Conservation (phyloP, 1,139 yeast species). For the Yamadazyma dushanensis region DNA sequence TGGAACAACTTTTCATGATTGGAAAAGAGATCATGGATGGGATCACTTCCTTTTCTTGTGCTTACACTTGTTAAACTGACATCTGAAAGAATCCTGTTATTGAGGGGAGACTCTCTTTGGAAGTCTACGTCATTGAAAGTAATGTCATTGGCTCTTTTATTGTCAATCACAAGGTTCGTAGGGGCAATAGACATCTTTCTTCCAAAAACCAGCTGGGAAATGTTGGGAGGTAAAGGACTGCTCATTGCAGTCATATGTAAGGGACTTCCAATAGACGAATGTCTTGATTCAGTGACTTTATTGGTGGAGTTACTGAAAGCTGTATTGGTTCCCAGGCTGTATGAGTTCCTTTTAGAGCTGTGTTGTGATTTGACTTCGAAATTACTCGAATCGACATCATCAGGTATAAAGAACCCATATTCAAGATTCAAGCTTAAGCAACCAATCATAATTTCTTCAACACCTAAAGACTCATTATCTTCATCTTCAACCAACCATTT, state of each 20-base stretch:
- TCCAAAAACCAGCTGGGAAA: slow-evolving; percentile 17
- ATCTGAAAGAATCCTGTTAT: neutral
- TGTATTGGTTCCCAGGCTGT: neutral
- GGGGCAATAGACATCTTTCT: slow-evolving; percentile 31
- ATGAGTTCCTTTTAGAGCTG: neutral
- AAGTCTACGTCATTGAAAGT: slow-evolving; percentile 34
- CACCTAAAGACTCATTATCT: slow-evolving; percentile 21
- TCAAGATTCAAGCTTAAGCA: slow-evolving; percentile 28
- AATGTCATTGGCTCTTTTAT: slow-evolving; percentile 16
- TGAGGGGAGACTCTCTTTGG: slow-evolving; percentile 9
- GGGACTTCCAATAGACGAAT: slow-evolving; percentile 31
- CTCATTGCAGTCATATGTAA: slow-evolving; percentile 11
- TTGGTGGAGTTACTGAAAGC: neutral
- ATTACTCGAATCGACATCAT: slow-evolving; percentile 5
- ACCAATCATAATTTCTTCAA: slow-evolving; percentile 34
- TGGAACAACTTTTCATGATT: slow-evolving; percentile 37
- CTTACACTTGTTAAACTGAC: neutral
- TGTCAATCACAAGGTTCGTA: slow-evolving; percentile 25
- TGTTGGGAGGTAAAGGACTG: slow-evolving; percentile 4
- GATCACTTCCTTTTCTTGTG: slow-evolving; percentile 18
- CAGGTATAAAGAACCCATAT: slow-evolving; percentile 14
- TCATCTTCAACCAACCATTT: slow-evolving; percentile 30
- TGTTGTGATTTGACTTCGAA: slow-evolving; percentile 4
- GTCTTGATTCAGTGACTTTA: slow-evolving; percentile 18
- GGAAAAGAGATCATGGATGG: slow-evolving; percentile 27